Base-by-base conservation (phyloP, 2,329 filamentous ascomycete genomes). In the Xylariaceae sp. region DNA sequence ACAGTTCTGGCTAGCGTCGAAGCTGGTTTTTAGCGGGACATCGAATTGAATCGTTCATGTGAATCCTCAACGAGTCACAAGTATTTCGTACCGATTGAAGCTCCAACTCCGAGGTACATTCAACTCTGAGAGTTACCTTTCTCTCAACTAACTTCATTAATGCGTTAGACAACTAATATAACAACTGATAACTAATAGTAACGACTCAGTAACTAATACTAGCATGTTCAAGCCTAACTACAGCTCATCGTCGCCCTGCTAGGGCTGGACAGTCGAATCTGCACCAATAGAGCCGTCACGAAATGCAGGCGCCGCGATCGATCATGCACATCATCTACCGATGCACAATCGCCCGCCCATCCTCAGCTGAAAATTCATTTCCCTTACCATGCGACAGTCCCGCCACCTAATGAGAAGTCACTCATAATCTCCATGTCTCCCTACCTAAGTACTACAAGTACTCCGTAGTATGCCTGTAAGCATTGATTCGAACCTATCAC, bases 311-410 rank as follows among this genome's bases (percentile, higher is more conserved):
- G 23, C 58, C 44, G 39, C 57, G 56, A 63, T 50, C 51, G 51
- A 59, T 61, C 58, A 61, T 62, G 59, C 54, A 56, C 54, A 63
- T 59, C 56, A 63, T 59, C 30, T 48, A 45, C 49, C 17, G 51
- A 34, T 55, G 30, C 30, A 15, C 18, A 50, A 48, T 30, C 18
- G 47, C 48, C 57, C 44, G 50, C 55, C 13, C n/a, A n/a, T 13
- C n/a, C 42, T 51, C 50, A 55, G 62, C 56, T 62, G 59, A 58
- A 62, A 30, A 30, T 30, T 30, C 23, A 30, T 30, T 30, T 30
- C 23, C 23, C 4, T 30, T n/a, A 13, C 42, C 13, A 45, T 45
- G 13, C 42, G 42, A 45, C 42, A 15, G 47, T 34, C 13, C 13
- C 13, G 39, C 39, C 15, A 54, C 17, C 47, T 30, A 49, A 49